Conservation (phyloP, 23 red algal species). For the Chondrus crispus region DNA sequence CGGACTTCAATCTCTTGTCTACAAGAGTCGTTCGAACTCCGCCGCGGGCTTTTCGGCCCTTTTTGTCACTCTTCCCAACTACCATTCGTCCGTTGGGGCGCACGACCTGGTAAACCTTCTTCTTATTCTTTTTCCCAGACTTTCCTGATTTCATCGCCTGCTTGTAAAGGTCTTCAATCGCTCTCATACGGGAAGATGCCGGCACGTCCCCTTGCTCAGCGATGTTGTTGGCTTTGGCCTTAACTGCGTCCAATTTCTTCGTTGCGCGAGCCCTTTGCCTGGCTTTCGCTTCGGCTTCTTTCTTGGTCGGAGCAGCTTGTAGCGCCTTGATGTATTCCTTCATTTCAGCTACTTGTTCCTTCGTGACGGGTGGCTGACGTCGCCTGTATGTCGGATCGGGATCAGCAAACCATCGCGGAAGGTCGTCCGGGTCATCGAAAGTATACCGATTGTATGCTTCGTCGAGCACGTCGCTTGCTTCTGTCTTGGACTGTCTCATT, state of each 20-base stretch:
- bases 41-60: slow-evolving; percentile 27
- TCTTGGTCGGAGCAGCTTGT: slow-evolving; percentile 63
- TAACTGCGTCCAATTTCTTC: slow-evolving; percentile 59
- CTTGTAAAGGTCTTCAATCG: slow-evolving; percentile 75
- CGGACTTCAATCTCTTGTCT: slow-evolving; percentile 79
- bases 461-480: slow-evolving; percentile 71
- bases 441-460: slow-evolving; percentile 86
- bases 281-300: slow-evolving; percentile 82
- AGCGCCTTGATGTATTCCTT: slow-evolving; percentile 58
- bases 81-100: slow-evolving; percentile 35
- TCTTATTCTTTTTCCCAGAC: slow-evolving; percentile 53
- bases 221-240: slow-evolving; percentile 74
- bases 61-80: slow-evolving; percentile 45
- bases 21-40: slow-evolving; percentile 68
- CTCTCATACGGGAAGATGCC: slow-evolving; percentile 56
- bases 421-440: slow-evolving; percentile 74
- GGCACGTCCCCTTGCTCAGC: slow-evolving; percentile 63
- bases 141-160: slow-evolving; percentile 35
- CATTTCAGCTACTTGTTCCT: slow-evolving; percentile 69
- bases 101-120: slow-evolving; percentile 68
- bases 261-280: slow-evolving; percentile 41
- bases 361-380: slow-evolving; percentile 42
- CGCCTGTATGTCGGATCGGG: slow-evolving; percentile 61
- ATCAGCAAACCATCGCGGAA: slow-evolving; percentile 93
- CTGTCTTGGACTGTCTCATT: slow-evolving; percentile 53